phyloP scores from a whole-genome alignment of 371 early-diverging fungal genomes.

The Mucor plumbeus region DNA sequence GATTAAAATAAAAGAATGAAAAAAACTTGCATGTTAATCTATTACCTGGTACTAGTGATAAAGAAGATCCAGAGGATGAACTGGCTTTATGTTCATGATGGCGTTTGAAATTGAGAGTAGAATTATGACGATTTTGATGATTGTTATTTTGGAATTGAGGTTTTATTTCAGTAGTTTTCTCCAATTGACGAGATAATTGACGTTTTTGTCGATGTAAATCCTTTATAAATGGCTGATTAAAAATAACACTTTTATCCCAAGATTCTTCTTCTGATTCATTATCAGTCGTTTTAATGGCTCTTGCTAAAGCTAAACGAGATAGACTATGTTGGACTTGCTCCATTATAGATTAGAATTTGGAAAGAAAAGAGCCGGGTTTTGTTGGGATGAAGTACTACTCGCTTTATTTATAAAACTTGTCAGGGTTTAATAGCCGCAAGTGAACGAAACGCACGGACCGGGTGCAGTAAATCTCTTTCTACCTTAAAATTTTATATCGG shows the following conservation, averaged over 20 bases:
- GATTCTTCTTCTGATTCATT: constrained; percentile 31
- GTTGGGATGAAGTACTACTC: background rate
- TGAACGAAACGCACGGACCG: constrained; percentile 12
- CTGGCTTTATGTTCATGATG: background rate
- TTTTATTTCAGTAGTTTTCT: background rate
- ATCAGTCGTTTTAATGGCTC: constrained; percentile 46
- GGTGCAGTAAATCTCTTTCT: background rate
- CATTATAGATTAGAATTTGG: background rate
- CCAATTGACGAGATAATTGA: background rate
- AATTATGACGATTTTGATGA: background rate
- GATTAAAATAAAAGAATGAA: background rate
- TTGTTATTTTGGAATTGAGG: background rate
- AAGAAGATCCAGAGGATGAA: background rate
- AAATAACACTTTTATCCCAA: constrained; percentile 50
- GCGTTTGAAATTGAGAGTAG: background rate
- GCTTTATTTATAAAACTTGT: constrained; percentile 4
- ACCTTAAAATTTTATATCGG: too few relatives aligned
- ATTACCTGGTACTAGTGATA: background rate
- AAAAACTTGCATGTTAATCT: too few relatives aligned
- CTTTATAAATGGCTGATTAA: constrained; percentile 43
- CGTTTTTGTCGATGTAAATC: constrained; percentile 8
- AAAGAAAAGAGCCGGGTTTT: background rate
- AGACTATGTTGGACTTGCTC: constrained; percentile 11
- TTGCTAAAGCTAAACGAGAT: constrained; percentile 34
- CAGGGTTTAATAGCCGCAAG: background rate